Evolutionary conservation across 2,329 filamentous ascomycete species (phyloP).

Genomic region (Phoma sp.): DNA sequence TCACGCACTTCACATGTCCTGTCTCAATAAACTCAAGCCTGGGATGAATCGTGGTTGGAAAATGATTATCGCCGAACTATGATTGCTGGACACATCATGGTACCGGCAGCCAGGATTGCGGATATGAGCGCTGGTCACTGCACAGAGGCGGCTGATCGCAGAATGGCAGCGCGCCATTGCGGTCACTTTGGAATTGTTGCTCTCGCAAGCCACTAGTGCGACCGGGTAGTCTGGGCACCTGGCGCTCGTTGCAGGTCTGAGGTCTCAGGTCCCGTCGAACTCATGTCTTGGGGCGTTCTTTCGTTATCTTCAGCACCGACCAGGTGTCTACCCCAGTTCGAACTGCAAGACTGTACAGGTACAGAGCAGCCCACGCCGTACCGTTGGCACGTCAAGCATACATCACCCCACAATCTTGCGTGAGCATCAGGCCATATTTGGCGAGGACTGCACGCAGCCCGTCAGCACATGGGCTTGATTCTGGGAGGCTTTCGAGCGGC

Average conservation of each 20-base stretch:
- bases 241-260: constrained; percentile 14
- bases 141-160: constrained; percentile 11
- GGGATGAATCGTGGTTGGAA: constrained; percentile 1
- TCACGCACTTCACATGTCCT: not conserved
- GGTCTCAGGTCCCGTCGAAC: constrained; percentile 10
- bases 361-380: not conserved
- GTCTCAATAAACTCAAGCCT: not conserved
- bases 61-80: constrained; percentile 15
- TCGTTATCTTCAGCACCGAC: constrained; percentile 13
- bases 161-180: constrained; percentile 3
- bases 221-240: constrained; percentile 8
- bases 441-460: not conserved
- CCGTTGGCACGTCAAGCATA: constrained; percentile 1
- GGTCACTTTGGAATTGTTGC: not conserved
- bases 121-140: constrained; percentile 31
- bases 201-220: constrained; percentile 11
- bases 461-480: not conserved
- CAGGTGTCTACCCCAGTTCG: constrained; percentile 8
- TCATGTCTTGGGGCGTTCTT: constrained; percentile 12
- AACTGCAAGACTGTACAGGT: constrained; percentile 4
- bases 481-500: not conserved
- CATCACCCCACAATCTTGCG: constrained; percentile 19
- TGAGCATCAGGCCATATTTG: constrained; percentile 15
- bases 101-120: constrained; percentile 28
- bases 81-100: constrained; percentile 2